Evolutionary conservation across 176 grass and related monocot species (phyloP).

Genomic region (Oryza brachyantha): DNA sequence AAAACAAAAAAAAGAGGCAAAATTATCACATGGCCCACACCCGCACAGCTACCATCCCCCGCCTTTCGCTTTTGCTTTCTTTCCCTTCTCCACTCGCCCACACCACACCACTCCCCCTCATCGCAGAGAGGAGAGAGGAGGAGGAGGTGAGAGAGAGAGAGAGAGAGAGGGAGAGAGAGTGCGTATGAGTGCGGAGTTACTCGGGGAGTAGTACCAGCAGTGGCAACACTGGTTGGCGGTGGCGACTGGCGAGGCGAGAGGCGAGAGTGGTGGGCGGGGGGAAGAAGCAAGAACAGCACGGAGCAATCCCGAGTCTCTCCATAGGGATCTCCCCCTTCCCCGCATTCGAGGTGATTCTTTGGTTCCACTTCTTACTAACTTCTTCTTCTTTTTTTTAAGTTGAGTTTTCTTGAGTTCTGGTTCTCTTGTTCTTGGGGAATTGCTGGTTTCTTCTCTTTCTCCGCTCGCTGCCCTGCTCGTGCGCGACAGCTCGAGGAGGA

Average conservation of each 20-base stretch:
- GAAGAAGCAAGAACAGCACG: constrained; percentile 17
- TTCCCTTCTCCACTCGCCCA: constrained; percentile 6
- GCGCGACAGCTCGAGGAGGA: constrained; percentile 8
- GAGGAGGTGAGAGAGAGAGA: too few relatives aligned
- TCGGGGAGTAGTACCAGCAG: constrained; percentile 9
- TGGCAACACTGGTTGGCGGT: constrained; percentile 24
- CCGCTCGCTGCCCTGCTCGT: neutral
- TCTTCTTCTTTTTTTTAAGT: neutral
- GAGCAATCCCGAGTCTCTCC: neutral
- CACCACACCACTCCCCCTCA: constrained; percentile 16
- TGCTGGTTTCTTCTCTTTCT: neutral
- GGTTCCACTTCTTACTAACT: too few relatives aligned
- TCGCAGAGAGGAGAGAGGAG: constrained; percentile 29
- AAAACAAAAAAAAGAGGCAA: constrained; percentile 28
- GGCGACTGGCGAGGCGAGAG: neutral
- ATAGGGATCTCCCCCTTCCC: constrained; percentile 38
- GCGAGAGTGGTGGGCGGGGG: neutral
- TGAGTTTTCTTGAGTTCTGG: neutral
- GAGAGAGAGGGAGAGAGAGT: constrained; percentile 7
- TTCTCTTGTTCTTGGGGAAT: constrained; percentile 7
- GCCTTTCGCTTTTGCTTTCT: constrained; percentile 39
- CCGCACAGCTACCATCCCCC: constrained; percentile 20
- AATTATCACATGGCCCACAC: constrained; percentile 10
- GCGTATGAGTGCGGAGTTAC: constrained; percentile 27
- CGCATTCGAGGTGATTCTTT: constrained; percentile 39